phyloP scores from a whole-genome alignment of 2,329 filamentous ascomycete genomes.

The Trichocomaceae sp. region DNA sequence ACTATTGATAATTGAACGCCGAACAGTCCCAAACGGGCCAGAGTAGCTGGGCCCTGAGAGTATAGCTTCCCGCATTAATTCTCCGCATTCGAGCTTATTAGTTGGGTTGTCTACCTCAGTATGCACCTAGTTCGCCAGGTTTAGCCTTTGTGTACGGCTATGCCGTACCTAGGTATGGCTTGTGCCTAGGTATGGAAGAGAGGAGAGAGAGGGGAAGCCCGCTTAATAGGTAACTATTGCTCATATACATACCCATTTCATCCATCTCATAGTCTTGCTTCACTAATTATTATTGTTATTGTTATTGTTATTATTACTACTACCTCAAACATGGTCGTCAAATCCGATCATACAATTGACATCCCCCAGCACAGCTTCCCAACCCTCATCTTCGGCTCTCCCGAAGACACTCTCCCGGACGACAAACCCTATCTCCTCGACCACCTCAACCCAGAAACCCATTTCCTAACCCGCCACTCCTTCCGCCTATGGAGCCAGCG shows the following conservation, averaged over 20 bases:
- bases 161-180: no score
- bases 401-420: slow-evolving; percentile 40
- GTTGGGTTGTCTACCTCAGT: no score
- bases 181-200: no score
- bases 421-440: slow-evolving; percentile 53
- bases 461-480: slow-evolving; percentile 56
- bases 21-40: background rate
- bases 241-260: background rate
- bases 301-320: no score
- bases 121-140: no score
- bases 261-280: background rate
- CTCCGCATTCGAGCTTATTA: background rate
- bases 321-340: slow-evolving; percentile 41
- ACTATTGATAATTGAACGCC: background rate
- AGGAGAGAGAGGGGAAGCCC: no score
- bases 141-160: no score
- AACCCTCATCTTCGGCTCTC: slow-evolving; percentile 46
- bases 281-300: no score
- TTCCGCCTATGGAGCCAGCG: slow-evolving; percentile 68
- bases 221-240: no score
- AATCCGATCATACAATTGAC: slow-evolving; percentile 44
- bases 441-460: slow-evolving; percentile 58
- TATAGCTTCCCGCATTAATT: slow-evolving; percentile 5
- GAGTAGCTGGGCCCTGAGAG: background rate
- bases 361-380: slow-evolving; percentile 35